Percentiles rank a stretch among this genome's conserved stretches.
phyloP scores from a whole-genome alignment of 495 filamentous ascomycete genomes.

The Hypomontagnella submonticulosa region DNA sequence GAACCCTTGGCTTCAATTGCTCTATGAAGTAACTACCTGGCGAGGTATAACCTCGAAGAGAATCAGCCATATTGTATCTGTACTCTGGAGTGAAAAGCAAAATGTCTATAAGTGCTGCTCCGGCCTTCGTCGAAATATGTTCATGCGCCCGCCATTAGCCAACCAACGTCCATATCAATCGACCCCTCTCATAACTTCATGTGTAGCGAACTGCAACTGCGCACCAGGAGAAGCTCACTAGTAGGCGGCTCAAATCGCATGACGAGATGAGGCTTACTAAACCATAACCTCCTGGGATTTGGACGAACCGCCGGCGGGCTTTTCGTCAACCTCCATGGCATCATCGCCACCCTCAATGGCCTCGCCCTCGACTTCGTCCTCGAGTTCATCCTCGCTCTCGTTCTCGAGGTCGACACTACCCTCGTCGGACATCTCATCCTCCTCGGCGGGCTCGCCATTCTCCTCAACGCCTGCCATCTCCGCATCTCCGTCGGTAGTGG shows the following conservation, averaged over 20 bases:
- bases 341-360: conserved; percentile 75
- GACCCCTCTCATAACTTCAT: conserved; percentile 42
- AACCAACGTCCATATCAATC: conserved; percentile 31
- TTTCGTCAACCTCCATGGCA: conserved; percentile 83
- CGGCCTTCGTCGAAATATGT: conserved; percentile 9
- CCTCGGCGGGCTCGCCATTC: conserved; percentile 60
- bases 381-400: conserved; percentile 82
- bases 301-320: conserved; percentile 43
- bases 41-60: background rate
- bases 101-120: conserved; percentile 14
- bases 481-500: conserved; percentile 70
- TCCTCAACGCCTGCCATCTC: conserved; percentile 84
- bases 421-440: conserved; percentile 84
- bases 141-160: conserved; percentile 28
- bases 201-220: conserved; percentile 7
- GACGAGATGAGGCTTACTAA: conserved; percentile 15
- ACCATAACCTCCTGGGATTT: conserved; percentile 36
- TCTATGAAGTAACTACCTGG: too few relatives aligned
- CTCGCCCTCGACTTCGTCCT: conserved; percentile 85
- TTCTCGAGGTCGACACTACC: conserved; percentile 96
- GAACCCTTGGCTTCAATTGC: too few relatives aligned
- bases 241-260: background rate
- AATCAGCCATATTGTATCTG: conserved; percentile 14
- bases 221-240: conserved; percentile 6
- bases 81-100: conserved; percentile 6